Evolutionary conservation across 2,329 filamentous ascomycete genomes (phyloP), one percentile per base, ranked within the genome.

Genomic region (Monosporascus ibericus): DNA sequence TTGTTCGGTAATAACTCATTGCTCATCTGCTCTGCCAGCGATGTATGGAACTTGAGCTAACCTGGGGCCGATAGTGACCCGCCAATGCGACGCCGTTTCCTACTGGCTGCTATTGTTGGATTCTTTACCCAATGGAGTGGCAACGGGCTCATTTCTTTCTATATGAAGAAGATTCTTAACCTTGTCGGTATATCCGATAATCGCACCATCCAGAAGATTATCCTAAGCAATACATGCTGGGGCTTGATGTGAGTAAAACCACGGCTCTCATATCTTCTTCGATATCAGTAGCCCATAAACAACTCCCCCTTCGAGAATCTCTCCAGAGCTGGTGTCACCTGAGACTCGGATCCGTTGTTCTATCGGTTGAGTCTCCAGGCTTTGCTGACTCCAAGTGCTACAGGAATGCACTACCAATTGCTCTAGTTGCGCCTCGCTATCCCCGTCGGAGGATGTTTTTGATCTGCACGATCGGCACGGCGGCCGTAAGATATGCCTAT

Each of bases 81-180:
- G 7, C 61, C 64, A 2, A 70, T 68, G 61, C 66, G 69, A 44
- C 63, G 63, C 8, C 63, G 68, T 6, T 68, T 72, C 50, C 57
- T 68, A 2, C 64, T 70, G 6, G 66, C 66, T 5, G 61, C 60
- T 6, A 63, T 68, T 8, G 58, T 71, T 2, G 70, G 69, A n/a
- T 66, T 73, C 53, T 73, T 73, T 51, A 69, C 67, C 0, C 69
- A 73, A 55, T 73, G 70, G 71, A 68, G 63, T 40, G 70, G 71
- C 9, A 74, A 72, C 49, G 67, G 69, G 4, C 60, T 73, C 18
- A 51, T 73, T 22, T 68, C 64, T 17, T 73, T 68, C 56, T 73
- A 72, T 58, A 68, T 72, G 60, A 69, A 69, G 57, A 70, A 68
- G 53, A 71, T 74, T 20, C 63, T 74, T 49, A 67, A 68, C 36